Conservation (phyloP, 164 flowering plant genomes). For the Vitis rupestris region DNA sequence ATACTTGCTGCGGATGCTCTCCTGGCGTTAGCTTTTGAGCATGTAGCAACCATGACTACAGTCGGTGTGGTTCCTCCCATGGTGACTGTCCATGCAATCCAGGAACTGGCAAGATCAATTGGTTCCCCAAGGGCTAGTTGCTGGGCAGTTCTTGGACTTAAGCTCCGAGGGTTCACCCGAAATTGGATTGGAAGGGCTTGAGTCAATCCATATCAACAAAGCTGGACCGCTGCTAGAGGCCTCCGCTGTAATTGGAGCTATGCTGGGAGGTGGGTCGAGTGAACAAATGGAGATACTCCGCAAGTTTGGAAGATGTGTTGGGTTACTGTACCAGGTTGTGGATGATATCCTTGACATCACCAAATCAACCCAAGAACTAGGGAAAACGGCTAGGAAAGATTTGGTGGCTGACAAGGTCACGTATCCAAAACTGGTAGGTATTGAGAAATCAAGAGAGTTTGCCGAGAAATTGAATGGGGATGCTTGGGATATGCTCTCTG, state of each 20-base stretch:
- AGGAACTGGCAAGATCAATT: conserved; percentile 21
- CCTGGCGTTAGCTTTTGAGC: conserved; percentile 26
- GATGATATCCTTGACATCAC: conserved; percentile 30
- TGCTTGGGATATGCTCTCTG: conserved; percentile 16
- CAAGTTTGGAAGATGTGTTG: conserved; percentile 22
- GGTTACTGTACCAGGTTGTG: conserved; percentile 30
- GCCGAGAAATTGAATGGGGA: conserved; percentile 13
- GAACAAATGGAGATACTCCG: conserved; percentile 16
- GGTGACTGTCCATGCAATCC: conserved; percentile 16
- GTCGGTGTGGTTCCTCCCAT: conserved; percentile 5
- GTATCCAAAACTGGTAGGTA: conserved; percentile 28
- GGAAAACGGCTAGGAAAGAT: conserved; percentile 33
- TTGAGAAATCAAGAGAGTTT: conserved; percentile 22
- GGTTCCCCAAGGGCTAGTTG: conserved; percentile 27
- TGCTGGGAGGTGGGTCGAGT: conserved; percentile 20
- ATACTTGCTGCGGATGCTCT: conserved; percentile 31
- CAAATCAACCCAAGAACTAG: conserved; percentile 20
- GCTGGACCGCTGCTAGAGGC: conserved; percentile 26
- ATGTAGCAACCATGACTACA: background rate
- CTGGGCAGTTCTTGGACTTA: conserved; percentile 25
- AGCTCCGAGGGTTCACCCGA: conserved; percentile 13
- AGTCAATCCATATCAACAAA: conserved; percentile 28
- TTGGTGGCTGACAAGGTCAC: conserved; percentile 21
- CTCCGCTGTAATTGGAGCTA: conserved; percentile 24
- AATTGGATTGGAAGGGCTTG: conserved; percentile 17